Conservation (phyloP, 441 rosid genomes). For the Pelargonium exstipulatum region DNA sequence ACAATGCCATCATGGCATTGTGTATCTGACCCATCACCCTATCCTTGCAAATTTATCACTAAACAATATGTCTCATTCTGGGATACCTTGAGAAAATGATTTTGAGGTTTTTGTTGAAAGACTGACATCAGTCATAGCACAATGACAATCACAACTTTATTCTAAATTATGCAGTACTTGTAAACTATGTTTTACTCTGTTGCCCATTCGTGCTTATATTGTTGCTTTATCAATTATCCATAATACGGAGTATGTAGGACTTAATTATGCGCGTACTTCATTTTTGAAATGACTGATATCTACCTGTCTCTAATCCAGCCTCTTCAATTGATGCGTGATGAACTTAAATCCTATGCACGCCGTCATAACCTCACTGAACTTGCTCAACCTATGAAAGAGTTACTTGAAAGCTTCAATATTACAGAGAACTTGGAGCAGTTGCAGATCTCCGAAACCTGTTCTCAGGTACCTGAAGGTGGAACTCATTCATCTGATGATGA, state of each 20-base stretch:
- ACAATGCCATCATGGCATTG: neutral
- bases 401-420: conserved; percentile 50
- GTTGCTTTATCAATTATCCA: neutral
- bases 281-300: neutral
- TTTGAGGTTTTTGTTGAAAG: no score
- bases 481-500: conserved; percentile 59
- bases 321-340: conserved; percentile 57
- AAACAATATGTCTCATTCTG: neutral
- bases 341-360: conserved; percentile 58
- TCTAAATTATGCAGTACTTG: neutral
- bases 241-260: neutral
- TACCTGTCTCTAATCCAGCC: conserved; percentile 33
- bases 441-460: conserved; percentile 49
- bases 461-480: conserved; percentile 55
- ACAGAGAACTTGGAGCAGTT: conserved; percentile 42
- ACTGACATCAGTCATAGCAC: no score
- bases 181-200: neutral
- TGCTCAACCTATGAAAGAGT: conserved; percentile 45
- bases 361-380: conserved; percentile 51
- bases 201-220: neutral
- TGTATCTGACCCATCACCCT: no score
- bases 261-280: neutral
- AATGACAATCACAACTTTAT: neutral
- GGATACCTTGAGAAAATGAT: no score
- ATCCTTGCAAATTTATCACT: neutral